Conservation (phyloP, 139 green algal species). For the Chlamydomonas incerta region DNA sequence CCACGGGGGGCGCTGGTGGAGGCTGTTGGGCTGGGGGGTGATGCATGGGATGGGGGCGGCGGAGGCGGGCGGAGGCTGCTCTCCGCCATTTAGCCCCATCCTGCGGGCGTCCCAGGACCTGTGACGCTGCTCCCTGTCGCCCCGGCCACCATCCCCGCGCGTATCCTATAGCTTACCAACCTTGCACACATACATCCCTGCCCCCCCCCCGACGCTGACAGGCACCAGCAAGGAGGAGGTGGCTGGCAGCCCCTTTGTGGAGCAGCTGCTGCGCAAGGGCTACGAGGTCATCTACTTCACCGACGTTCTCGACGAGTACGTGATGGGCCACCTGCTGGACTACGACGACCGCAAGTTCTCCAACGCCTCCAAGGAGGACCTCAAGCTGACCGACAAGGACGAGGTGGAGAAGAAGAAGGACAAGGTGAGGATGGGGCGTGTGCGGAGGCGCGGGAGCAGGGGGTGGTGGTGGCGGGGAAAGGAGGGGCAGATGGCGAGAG, state of each 20-base stretch:
- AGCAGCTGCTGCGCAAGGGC: constrained; percentile 70
- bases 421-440: constrained; percentile 63
- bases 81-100: too few relatives aligned
- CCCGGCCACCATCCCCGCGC: too few relatives aligned
- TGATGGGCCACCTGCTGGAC: constrained; percentile 91
- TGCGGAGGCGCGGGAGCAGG: neutral
- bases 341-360: constrained; percentile 96
- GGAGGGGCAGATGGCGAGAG: neutral
- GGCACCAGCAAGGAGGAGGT: constrained; percentile 82
- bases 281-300: constrained; percentile 92
- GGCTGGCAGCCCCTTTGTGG: constrained; percentile 79
- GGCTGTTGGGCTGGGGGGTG: too few relatives aligned
- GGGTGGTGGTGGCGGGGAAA: neutral
- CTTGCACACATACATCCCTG: neutral
- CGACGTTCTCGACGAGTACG: constrained; percentile 97
- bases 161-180: neutral
- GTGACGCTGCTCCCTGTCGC: too few relatives aligned
- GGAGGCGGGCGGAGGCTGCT: too few relatives aligned
- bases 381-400: constrained; percentile 92
- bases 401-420: constrained; percentile 85
- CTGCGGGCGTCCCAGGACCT: too few relatives aligned
- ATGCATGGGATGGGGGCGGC: too few relatives aligned
- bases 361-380: constrained; percentile 95
- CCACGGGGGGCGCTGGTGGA: neutral
- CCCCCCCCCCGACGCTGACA: constrained; percentile 17